Percentiles rank a stretch among this genome's conserved stretches.
These are phyloP conservation scores for Blastobotrys malaysiensis DNA, from an alignment of 1,139 yeast genomes.

Conservation along the genomic window DNA sequence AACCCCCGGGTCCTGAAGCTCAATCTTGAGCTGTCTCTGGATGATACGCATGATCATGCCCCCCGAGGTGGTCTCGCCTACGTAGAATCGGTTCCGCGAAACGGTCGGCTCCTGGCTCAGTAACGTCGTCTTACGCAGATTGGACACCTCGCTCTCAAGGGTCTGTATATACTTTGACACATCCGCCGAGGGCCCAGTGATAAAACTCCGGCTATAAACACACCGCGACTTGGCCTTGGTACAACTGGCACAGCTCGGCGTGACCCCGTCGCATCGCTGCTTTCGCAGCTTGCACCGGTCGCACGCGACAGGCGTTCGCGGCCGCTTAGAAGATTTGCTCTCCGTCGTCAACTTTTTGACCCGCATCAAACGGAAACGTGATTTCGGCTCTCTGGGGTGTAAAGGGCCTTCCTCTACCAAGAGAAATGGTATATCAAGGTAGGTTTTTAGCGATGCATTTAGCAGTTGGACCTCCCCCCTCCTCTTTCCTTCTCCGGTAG, in stretches of 20 bases:
- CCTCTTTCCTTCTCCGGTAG: neutral
- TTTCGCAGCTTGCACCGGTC: constrained; percentile 16
- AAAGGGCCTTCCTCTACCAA: neutral
- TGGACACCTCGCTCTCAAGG: constrained; percentile 9
- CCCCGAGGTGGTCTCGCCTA: neutral
- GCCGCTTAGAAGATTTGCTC: constrained; percentile 6
- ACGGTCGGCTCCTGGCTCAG: neutral
- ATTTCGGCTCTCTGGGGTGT: neutral
- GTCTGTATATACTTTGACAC: constrained; percentile 10
- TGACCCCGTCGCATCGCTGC: constrained; percentile 14
- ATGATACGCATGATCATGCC: neutral
- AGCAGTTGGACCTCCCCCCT: neutral
- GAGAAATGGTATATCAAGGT: neutral
- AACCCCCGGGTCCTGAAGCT: neutral
- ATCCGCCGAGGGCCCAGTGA: neutral
- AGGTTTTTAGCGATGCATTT: neutral
- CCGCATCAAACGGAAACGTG: neutral
- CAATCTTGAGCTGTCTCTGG: neutral
- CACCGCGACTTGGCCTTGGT: constrained; percentile 9
- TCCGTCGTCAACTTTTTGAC: neutral
- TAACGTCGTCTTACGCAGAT: neutral
- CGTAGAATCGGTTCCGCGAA: neutral
- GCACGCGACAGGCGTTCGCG: constrained; percentile 16
- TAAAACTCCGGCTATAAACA: constrained; percentile 2
- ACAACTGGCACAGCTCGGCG: constrained; percentile 13